Percentiles rank a stretch among this genome's conserved stretches.
phyloP scores from a whole-genome alignment of 129 eudicot genomes.

The Sambucus nigra region DNA sequence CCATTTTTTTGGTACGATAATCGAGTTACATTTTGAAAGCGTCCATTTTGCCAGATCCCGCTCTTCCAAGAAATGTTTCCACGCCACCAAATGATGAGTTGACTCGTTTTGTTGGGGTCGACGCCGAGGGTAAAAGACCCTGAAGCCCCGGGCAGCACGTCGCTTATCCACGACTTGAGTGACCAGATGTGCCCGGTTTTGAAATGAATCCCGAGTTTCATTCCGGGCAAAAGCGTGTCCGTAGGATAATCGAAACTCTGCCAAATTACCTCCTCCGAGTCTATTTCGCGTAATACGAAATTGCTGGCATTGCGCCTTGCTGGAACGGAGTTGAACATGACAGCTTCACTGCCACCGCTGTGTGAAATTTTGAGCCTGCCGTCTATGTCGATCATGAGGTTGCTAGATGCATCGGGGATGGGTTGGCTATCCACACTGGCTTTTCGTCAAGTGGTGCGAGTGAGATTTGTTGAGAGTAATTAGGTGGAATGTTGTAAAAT shows the following conservation, averaged over 20 bases:
- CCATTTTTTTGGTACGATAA: conserved; percentile 1
- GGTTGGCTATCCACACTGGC: conserved; percentile 45
- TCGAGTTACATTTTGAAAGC: conserved; percentile 8
- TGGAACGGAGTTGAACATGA: conserved; percentile 15
- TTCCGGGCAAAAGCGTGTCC: conserved; percentile 41
- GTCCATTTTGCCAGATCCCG: conserved; percentile 22
- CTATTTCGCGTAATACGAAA: conserved; percentile 20
- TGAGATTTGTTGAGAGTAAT: neutral
- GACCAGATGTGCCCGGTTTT: conserved; percentile 35
- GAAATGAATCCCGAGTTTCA: conserved; percentile 41
- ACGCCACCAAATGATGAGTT: conserved; percentile 20
- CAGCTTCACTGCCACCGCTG: conserved; percentile 2
- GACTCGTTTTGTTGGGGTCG: conserved; percentile 20
- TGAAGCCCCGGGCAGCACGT: conserved; percentile 14
- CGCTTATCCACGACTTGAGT: conserved; percentile 31
- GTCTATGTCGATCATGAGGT: conserved; percentile 18
- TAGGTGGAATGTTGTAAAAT: conserved; percentile 10
- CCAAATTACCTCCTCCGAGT: conserved; percentile 24
- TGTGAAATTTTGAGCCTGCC: conserved; percentile 21
- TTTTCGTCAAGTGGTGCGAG: neutral
- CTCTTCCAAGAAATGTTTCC: conserved; percentile 24
- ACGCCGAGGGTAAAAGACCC: conserved; percentile 25
- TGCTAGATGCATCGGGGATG: conserved; percentile 14
- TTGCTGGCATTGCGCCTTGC: conserved; percentile 25
- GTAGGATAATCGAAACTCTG: conserved; percentile 51